Base-by-base conservation (phyloP, 306 rosid genomes). In the Glycine tomentella region DNA sequence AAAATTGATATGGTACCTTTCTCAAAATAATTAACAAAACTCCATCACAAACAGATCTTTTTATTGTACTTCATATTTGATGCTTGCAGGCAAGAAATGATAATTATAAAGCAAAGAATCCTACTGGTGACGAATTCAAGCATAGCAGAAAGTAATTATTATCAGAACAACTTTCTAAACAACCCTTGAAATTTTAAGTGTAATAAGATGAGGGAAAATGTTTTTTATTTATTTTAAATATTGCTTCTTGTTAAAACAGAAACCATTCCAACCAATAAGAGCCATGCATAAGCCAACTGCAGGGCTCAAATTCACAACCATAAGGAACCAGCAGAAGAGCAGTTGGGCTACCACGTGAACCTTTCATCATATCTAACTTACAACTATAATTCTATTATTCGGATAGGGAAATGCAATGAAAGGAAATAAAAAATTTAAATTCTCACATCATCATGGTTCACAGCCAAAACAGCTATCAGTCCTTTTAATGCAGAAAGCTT, bases 401-500 rank as follows among this genome's bases (percentile, higher is more conserved):
- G 63, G 57, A 45, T 49, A 58, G 25, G 73, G 56, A 81, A 77
- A 63, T 36, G 64, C 67, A 64, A 77, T 16, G 9, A 80, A 69
- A 82, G 45, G 33, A 33, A 74, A 80, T 66, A 15, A 42, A 62
- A 81, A 66, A 51, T 72, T 57, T 10, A 81, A 87, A 81, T 77
- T 87, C 99, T 93, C 84, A 93, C 99, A 67, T 91, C 86, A 76
- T 88, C 90, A 78, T 77, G 80, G 59, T 76, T 82, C 53, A 95
- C 87, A 57, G 94, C 85, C 85, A 91, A 80, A 76, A 88, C 83
- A 59, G 90, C 85, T 72, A 83, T 87, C 80, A 95, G 82, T 58
- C 91, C 88, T 86, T 83, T 90, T 63, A 91, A 67, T 12, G 97
- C 94, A 75, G 92, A 80, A 82, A 90, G 91, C 81, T 90, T 95